Evolutionary conservation across 441 rosid species (phyloP).

Genomic region (Pelargonium fulgidum): DNA sequence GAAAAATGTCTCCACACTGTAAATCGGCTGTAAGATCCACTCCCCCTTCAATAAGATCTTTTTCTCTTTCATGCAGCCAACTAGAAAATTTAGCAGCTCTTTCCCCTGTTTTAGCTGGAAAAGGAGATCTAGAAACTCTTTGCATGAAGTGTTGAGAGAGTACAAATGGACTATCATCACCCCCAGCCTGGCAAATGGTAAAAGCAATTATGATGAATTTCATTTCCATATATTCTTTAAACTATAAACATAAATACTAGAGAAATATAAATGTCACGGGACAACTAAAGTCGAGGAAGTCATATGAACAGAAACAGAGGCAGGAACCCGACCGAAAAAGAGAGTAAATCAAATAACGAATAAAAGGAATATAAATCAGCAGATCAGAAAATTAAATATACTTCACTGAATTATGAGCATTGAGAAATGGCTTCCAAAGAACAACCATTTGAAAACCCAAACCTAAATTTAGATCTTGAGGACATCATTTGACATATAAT

Average conservation of each 20-base stretch:
- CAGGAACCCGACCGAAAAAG: neutral
- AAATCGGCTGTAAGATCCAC: conserved; percentile 57
- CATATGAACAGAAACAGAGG: neutral
- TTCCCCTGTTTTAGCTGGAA: conserved; percentile 77
- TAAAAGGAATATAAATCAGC: neutral
- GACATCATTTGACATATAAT: neutral
- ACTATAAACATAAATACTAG: neutral
- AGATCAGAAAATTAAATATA: neutral
- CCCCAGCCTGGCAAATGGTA: conserved; percentile 65
- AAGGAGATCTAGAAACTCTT: conserved; percentile 63
- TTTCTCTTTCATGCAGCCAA: conserved; percentile 63
- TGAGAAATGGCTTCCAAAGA: neutral
- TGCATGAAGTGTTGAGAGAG: conserved; percentile 84
- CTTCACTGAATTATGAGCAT: neutral
- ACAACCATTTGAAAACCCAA: neutral
- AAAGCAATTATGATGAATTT: conserved; percentile 22
- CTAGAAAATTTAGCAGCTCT: conserved; percentile 70
- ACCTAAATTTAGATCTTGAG: neutral
- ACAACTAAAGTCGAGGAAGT: neutral
- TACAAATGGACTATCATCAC: conserved; percentile 72
- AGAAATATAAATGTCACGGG: conserved; percentile 1
- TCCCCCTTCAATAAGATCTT: conserved; percentile 47
- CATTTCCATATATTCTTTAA: neutral
- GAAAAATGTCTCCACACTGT: conserved; percentile 86
- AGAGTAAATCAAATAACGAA: neutral